Base-by-base conservation (phyloP, 1,284 basidiomycete species). In the Tylopilus sp. region DNA sequence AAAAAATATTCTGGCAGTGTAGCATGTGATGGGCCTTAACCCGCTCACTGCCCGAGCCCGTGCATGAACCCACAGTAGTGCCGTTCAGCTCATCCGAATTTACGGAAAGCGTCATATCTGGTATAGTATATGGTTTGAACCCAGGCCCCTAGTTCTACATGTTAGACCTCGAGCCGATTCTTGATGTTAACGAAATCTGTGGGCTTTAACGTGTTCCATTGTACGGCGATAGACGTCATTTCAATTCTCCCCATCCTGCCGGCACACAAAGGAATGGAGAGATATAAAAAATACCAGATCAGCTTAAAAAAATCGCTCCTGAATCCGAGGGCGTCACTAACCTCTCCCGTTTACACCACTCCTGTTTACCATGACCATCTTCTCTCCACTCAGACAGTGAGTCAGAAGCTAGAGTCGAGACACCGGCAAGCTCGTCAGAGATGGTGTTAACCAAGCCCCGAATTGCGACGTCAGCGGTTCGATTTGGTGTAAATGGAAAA, bases 401-500 rank as follows among this genome's bases (percentile, higher is more conserved):
- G 21, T 17, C 44, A 17, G 61, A 44, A 36, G 18, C 26, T 17
- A 49, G 26, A 6, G 31, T 7, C 1, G 58, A 42, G 7, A 40
- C 10, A 12, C 35, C 20, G n/a, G 40, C 51, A 31, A 54, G 39
- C 24, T 59, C 60, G 38, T 44, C 50, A 29, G 55, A 50, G 31
- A 82, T 69, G 57, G 73, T 69, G 51, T 74, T 71, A 36, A 83
- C 66, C 57, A 79, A 59, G 18, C 73, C 73, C 55, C 74, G 71
- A 57, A 81, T 71, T 12, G 75, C 68, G 44, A 69, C 63, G 54
- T 78, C 74, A n/a, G 75, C 77, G 35, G 75, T 70, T 57, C 81
- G 73, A 65, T 82, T 82, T 24, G 80, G 80, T 33, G 77, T 73
- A 63, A 85, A 84, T 0, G 81, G 83, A 55, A 81, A 82, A 15